Evolutionary conservation across 495 filamentous ascomycete genomes (phyloP), one percentile per base, ranked within the genome.

Genomic region (Emericellopsis terricola): DNA sequence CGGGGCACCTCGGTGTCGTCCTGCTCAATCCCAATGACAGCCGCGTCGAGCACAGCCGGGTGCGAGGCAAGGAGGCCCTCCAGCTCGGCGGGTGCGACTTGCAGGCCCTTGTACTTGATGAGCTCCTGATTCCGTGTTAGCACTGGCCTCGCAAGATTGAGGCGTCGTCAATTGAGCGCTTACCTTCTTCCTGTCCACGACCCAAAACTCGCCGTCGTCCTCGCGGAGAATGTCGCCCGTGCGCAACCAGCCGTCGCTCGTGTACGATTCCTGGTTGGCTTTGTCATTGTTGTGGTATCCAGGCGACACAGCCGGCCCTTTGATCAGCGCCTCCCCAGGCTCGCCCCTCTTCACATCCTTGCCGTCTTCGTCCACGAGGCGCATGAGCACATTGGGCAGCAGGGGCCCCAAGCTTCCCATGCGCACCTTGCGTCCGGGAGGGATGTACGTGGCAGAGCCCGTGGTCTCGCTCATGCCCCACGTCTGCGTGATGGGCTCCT

Each of bases 41-140:
- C 82, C 1, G 74, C 78, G 43, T 91, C 84, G 15, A 72, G 65
- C 31, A 93, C 66, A 29, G 67, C 60, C 14, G 69, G 64, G 42
- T 86, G 79, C 10, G 64, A 60, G 3, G 76, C 47, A n/a, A 91
- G 56, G 15, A 81, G 37, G 4, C 75, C 81, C 44, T 86, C 81
- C 1, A 87, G 56, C 51, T 89, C 82, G 1, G 82, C 79, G 3
- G 80, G 80, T 1, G 80, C 64, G 0, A 87, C 78, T 44, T 85
- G 80, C 47, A 76, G 74, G 1, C 76, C 81, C 36, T 77, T 54
- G 36, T 50, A 52, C 35, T 57, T 57, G 40, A 55, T 55, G 28
- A 55, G 48, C 39, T 57, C 53, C 51, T 50, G 15, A 6, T 5
- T 11, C 15, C 4, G 28, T 8, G 13, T 29, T n/a, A 29, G n/a